Evolutionary conservation across 164 flowering plant genomes (phyloP).

Genomic region (Cinnamomum chago): DNA sequence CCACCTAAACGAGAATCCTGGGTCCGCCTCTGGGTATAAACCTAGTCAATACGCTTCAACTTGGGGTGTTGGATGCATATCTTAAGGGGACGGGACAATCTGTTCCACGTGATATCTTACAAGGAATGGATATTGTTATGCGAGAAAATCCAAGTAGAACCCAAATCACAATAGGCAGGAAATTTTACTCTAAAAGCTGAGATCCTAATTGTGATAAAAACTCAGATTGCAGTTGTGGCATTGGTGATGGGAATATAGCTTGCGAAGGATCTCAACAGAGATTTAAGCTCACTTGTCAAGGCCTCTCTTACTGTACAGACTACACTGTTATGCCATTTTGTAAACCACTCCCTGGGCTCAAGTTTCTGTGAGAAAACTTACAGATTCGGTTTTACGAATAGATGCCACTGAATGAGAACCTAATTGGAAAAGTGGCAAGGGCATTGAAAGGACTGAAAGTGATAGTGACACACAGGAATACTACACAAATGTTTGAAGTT

Average conservation of each 20-base stretch:
- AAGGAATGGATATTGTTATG: conserved; percentile 72
- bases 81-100: conserved; percentile 18
- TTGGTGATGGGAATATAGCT: conserved; percentile 47
- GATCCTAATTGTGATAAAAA: neutral
- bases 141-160: conserved; percentile 50
- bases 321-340: conserved; percentile 53
- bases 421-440: conserved; percentile 15
- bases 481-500: conserved; percentile 50
- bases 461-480: conserved; percentile 52
- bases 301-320: conserved; percentile 53
- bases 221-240: no score
- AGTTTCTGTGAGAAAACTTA: conserved; percentile 43
- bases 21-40: no score
- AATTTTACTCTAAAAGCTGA: conserved; percentile 28
- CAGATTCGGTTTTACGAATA: neutral
- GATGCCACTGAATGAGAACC: neutral
- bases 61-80: conserved; percentile 41
- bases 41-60: conserved; percentile 36
- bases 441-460: conserved; percentile 56
- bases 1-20: no score
- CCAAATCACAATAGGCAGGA: conserved; percentile 36
- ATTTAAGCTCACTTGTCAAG: conserved; percentile 57
- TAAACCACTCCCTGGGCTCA: conserved; percentile 43
- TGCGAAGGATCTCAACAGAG: conserved; percentile 54
- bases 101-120: conserved; percentile 57